phyloP scores from a whole-genome alignment of 2,329 filamentous ascomycete genomes.

The Pestalotiopsis sp. region DNA sequence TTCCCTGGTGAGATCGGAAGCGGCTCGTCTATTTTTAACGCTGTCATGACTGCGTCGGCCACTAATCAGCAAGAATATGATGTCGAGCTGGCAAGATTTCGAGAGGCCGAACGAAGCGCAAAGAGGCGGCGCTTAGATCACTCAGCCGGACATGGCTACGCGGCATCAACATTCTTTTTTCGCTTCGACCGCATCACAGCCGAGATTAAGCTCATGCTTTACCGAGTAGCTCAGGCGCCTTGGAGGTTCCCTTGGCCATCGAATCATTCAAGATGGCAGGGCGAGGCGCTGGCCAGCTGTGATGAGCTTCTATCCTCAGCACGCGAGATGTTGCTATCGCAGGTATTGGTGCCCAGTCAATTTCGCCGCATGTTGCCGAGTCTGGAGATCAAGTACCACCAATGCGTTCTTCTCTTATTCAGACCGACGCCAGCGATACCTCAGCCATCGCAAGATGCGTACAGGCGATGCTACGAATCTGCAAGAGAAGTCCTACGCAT shows the following conservation, averaged over 20 bases:
- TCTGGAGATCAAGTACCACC: conserved; percentile 13
- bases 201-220: conserved; percentile 15
- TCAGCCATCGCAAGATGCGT: conserved; percentile 1
- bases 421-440: conserved; percentile 11
- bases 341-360: neutral
- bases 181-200: conserved; percentile 13
- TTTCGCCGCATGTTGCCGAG: neutral
- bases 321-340: neutral
- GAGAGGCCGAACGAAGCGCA: neutral
- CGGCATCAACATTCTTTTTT: conserved; percentile 11
- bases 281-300: conserved; percentile 4
- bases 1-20: conserved; percentile 29
- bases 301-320: conserved; percentile 9
- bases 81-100: neutral
- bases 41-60: neutral
- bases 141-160: neutral
- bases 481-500: conserved; percentile 1
- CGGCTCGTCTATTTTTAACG: neutral
- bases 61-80: neutral
- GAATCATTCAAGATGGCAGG: conserved; percentile 8
- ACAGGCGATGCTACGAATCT: conserved; percentile 7
- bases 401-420: conserved; percentile 11
- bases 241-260: conserved; percentile 14
- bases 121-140: conserved; percentile 4
- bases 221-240: conserved; percentile 11